Conservation (phyloP, 2,329 filamentous ascomycete species). For the Penicillium sp. region DNA sequence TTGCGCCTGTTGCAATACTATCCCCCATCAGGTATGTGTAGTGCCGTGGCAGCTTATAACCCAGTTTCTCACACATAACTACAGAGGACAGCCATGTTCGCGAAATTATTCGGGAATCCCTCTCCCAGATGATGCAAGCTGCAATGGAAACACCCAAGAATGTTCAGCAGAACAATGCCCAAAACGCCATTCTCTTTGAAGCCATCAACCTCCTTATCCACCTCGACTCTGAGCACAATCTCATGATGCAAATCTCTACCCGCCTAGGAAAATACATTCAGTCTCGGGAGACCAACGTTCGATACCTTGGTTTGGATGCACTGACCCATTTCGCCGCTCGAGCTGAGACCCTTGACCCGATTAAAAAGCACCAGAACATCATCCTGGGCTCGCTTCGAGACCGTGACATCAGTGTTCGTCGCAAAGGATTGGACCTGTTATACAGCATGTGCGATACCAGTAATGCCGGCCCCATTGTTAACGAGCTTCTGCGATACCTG, state of each 20-base stretch:
- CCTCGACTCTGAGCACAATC: constrained; percentile 85
- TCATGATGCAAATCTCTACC: constrained; percentile 95
- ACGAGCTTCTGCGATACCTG: constrained; percentile 88
- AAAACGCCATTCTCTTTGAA: constrained; percentile 96
- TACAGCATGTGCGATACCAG: constrained; percentile 99
- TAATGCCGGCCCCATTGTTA: constrained; percentile 92
- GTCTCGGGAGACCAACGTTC: constrained; percentile 93
- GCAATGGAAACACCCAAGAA: constrained; percentile 96
- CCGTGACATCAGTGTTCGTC: constrained; percentile 91
- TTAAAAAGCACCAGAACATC: constrained; percentile 96
- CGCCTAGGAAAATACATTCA: constrained; percentile 93
- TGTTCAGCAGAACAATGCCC: constrained; percentile 98
- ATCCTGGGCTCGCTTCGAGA: constrained; percentile 94
- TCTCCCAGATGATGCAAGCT: constrained; percentile 86
- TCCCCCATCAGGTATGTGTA: constrained; percentile 73
- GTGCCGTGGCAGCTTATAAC: neutral
- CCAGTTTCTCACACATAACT: neutral
- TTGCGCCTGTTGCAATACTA: constrained; percentile 92
- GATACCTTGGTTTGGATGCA: constrained; percentile 91
- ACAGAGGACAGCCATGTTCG: constrained; percentile 88
- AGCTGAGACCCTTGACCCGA: constrained; percentile 90
- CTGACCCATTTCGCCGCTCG: constrained; percentile 97
- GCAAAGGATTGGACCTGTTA: constrained; percentile 90
- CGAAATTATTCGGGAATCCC: constrained; percentile 83
- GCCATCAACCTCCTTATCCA: constrained; percentile 98